Evolutionary conservation across 2,329 filamentous ascomycete genomes (phyloP).

Genomic region (Lecanicillium sp.): DNA sequence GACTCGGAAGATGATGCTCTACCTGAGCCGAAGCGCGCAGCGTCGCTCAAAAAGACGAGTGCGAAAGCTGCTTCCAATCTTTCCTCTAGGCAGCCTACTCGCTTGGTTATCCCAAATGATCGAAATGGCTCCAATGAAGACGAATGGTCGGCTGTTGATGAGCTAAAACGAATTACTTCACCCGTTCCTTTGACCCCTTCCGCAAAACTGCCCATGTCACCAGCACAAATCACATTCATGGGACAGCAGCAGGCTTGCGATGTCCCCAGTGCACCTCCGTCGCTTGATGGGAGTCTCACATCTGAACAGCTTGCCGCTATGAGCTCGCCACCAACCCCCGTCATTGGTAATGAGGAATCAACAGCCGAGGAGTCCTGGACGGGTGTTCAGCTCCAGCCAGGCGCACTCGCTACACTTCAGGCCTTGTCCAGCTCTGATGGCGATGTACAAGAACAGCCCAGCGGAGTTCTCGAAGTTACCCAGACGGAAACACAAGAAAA

Average conservation of each 20-base stretch:
- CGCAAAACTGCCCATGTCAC: slow-evolving; percentile 65
- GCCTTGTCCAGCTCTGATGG: slow-evolving; percentile 57
- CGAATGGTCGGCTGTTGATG: slow-evolving; percentile 34
- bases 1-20: slow-evolving; percentile 56
- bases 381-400: slow-evolving; percentile 68
- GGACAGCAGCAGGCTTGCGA: slow-evolving; percentile 51
- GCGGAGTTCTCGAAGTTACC: slow-evolving; percentile 36
- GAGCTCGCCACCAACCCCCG: slow-evolving; percentile 78
- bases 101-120: slow-evolving; percentile 43
- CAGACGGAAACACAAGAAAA: slow-evolving; percentile 13
- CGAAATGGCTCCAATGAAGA: slow-evolving; percentile 23
- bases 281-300: slow-evolving; percentile 78
- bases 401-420: slow-evolving; percentile 71
- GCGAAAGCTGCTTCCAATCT: slow-evolving; percentile 21
- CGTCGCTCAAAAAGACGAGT: slow-evolving; percentile 33
- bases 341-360: slow-evolving; percentile 50
- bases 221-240: slow-evolving; percentile 65
- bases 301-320: slow-evolving; percentile 80
- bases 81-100: slow-evolving; percentile 23
- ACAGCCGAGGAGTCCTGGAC: slow-evolving; percentile 57
- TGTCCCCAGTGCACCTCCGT: slow-evolving; percentile 73
- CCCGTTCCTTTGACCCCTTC: slow-evolving; percentile 57
- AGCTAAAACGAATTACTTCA: slow-evolving; percentile 42
- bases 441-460: slow-evolving; percentile 47
- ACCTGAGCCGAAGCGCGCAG: slow-evolving; percentile 16